A percentile compares a stretch with the other conserved stretches of the same genome.
Evolutionary conservation across 495 filamentous ascomycete genomes (phyloP).

Genomic region (Gamarada debralockiae): DNA sequence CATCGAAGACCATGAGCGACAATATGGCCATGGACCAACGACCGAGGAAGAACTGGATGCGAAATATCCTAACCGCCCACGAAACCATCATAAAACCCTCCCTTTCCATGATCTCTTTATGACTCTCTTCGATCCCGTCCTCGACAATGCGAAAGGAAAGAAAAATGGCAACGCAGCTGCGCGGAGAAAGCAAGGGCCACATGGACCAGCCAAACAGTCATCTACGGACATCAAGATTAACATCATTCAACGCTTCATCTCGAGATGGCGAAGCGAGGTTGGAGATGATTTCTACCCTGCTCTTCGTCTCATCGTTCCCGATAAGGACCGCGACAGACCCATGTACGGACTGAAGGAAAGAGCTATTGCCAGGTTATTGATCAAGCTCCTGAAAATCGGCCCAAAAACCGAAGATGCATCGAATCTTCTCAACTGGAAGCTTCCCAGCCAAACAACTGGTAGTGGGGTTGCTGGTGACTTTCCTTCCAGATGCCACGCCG

Average conservation of each 20-base stretch:
- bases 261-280: conserved; percentile 81
- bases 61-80: conserved; percentile 81
- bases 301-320: conserved; percentile 85
- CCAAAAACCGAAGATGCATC: conserved; percentile 85
- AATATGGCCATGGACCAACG: conserved; percentile 40
- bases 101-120: conserved; percentile 79
- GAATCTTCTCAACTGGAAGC: conserved; percentile 87
- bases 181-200: conserved; percentile 52
- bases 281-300: conserved; percentile 93
- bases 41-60: conserved; percentile 55
- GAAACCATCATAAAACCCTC: conserved; percentile 71
- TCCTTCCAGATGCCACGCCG: conserved; percentile 79
- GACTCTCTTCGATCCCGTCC: conserved; percentile 81
- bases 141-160: conserved; percentile 71
- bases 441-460: conserved; percentile 64
- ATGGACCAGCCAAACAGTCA: conserved; percentile 55
- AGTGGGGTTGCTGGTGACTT: conserved; percentile 81
- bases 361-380: conserved; percentile 79
- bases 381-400: conserved; percentile 90
- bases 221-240: conserved; percentile 79
- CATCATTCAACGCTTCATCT: conserved; percentile 87
- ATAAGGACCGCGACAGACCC: conserved; percentile 87
- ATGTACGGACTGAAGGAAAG: conserved; percentile 97
- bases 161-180: conserved; percentile 46
- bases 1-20: conserved; percentile 44